A percentile compares a stretch with the other conserved stretches of the same genome.
Conservation (phyloP, 31 red algal species). For the Odonthalia washingtoniensis region DNA sequence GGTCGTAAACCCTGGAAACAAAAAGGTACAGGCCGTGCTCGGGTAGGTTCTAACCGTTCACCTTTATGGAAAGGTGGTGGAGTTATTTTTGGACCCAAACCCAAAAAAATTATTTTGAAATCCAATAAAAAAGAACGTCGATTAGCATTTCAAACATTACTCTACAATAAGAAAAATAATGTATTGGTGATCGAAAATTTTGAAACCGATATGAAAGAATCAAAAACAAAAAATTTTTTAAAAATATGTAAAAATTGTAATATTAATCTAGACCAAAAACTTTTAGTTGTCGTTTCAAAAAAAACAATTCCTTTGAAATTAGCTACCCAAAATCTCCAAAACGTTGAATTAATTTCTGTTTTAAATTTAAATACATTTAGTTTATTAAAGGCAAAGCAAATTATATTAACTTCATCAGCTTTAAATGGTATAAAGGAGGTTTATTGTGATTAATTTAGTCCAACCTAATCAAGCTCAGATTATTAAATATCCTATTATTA, state of each 20-base stretch:
- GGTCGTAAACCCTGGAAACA: constrained; percentile 89
- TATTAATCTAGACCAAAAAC: not conserved
- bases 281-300: not conserved
- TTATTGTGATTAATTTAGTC: not conserved
- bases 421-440: constrained; percentile 6
- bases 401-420: constrained; percentile 2
- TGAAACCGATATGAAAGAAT: not conserved
- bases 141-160: constrained; percentile 12
- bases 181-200: not conserved
- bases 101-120: constrained; percentile 20
- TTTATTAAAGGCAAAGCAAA: not conserved
- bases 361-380: constrained; percentile 7
- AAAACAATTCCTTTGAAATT: not conserved
- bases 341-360: constrained; percentile 2
- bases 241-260: not conserved
- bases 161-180: constrained; percentile 8
- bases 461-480: not conserved
- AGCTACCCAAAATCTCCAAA: not conserved
- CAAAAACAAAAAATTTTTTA: constrained; percentile 15
- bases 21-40: constrained; percentile 91
- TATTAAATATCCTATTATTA: constrained; percentile 7
- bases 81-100: constrained; percentile 76
- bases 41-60: constrained; percentile 83
- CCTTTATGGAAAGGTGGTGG: constrained; percentile 94
- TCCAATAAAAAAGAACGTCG: constrained; percentile 11